Evolutionary conservation across 2,329 filamentous ascomycete species (phyloP).

Genomic region (Trichocomaceae sp.): DNA sequence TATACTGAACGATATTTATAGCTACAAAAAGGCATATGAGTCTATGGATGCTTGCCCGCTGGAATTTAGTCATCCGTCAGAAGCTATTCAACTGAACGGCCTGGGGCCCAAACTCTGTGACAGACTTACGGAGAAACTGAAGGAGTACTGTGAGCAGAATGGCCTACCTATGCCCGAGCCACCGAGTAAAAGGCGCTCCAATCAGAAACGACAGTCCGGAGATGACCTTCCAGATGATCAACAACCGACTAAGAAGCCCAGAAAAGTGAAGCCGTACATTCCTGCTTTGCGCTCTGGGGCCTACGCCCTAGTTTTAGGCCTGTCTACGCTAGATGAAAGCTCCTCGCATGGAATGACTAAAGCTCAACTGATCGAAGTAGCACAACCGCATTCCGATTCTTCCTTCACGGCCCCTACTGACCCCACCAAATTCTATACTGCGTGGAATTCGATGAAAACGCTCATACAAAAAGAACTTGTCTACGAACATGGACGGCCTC

Average conservation of each 20-base stretch:
- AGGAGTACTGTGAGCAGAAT: slow-evolving; percentile 57
- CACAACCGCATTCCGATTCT: slow-evolving; percentile 65
- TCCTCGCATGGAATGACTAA: slow-evolving; percentile 58
- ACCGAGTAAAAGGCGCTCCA: slow-evolving; percentile 34
- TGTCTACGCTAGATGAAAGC: slow-evolving; percentile 55
- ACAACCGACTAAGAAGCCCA: slow-evolving; percentile 49
- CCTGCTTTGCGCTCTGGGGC: slow-evolving; percentile 65
- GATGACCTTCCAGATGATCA: slow-evolving; percentile 25
- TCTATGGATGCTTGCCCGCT: slow-evolving; percentile 70
- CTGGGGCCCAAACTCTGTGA: slow-evolving; percentile 67
- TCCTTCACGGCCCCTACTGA: slow-evolving; percentile 65
- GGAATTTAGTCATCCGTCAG: slow-evolving; percentile 62
- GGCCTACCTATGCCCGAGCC: slow-evolving; percentile 61
- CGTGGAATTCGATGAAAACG: slow-evolving; percentile 78
- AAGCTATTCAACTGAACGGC: slow-evolving; percentile 65
- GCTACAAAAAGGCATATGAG: slow-evolving; percentile 69
- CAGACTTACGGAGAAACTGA: slow-evolving; percentile 55
- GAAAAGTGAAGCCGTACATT: slow-evolving; percentile 60
- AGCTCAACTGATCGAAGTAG: slow-evolving; percentile 58
- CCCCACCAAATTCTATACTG: slow-evolving; percentile 65
- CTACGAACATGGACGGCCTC: slow-evolving; percentile 61
- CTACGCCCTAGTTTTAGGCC: slow-evolving; percentile 64
- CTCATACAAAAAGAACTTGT: slow-evolving; percentile 67
- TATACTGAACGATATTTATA: slow-evolving; percentile 22
- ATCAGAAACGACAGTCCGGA: slow-evolving; percentile 26